These are phyloP conservation scores for Anethum foeniculum DNA, from an alignment of 140 eudicot species.

Conservation along the genomic window DNA sequence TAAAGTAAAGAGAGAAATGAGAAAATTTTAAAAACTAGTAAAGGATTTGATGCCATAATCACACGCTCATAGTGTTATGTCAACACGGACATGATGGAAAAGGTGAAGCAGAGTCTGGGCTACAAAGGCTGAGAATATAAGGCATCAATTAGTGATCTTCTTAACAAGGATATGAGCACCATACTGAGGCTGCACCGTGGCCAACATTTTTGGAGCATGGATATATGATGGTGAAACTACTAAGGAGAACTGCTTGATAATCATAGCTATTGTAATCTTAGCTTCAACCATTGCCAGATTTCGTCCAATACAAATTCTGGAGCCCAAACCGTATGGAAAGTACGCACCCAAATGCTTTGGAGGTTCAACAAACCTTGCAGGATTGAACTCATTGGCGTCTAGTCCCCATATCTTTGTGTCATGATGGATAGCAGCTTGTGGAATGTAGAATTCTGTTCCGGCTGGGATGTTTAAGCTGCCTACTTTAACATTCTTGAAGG, in stretches of 20 bases:
- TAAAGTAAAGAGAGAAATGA: no score
- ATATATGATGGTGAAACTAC: constrained; percentile 61
- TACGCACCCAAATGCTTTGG: constrained; percentile 60
- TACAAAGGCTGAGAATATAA: no score
- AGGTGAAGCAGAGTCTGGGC: background rate
- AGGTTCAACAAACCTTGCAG: constrained; percentile 46
- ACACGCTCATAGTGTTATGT: no score
- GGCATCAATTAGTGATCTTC: constrained; percentile 14
- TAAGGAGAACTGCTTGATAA: constrained; percentile 38
- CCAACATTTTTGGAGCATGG: constrained; percentile 64
- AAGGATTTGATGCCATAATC: no score
- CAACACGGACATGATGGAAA: no score
- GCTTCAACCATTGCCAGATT: constrained; percentile 62
- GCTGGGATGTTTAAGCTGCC: constrained; percentile 50
- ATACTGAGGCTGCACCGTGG: constrained; percentile 71
- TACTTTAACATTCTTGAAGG: constrained; percentile 37
- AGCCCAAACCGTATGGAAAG: constrained; percentile 69
- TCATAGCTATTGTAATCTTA: constrained; percentile 47
- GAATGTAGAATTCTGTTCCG: constrained; percentile 49
- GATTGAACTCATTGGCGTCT: constrained; percentile 74
- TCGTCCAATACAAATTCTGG: constrained; percentile 69
- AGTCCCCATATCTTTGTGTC: constrained; percentile 67
- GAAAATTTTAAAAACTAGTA: no score
- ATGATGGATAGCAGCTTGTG: constrained; percentile 67
- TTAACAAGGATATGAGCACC: constrained; percentile 61